Evolutionary conservation across 768 basidiomycete genomes (phyloP).

Genomic region (Agrocybe chaxingu): DNA sequence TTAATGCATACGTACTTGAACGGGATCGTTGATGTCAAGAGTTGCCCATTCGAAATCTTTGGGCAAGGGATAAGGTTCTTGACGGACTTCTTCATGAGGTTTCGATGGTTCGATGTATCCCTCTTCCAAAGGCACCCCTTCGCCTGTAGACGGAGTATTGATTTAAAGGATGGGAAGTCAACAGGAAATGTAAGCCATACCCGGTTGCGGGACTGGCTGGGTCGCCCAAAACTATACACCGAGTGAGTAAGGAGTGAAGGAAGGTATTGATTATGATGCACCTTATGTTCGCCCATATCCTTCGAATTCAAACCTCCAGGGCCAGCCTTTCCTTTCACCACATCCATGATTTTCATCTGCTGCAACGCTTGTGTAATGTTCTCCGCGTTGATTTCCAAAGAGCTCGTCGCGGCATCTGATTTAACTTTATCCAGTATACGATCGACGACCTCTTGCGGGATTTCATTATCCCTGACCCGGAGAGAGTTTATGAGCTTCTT

Average conservation of each 20-base stretch:
- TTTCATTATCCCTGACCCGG: conserved; percentile 41
- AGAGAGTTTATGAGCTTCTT: conserved; percentile 48
- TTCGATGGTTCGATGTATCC: conserved; percentile 87
- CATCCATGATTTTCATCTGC: conserved; percentile 81
- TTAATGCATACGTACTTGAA: conserved; percentile 50
- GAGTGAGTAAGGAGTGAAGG: not conserved
- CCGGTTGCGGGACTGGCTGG: conserved; percentile 92
- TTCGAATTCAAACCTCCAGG: conserved; percentile 74
- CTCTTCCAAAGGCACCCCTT: conserved; percentile 65
- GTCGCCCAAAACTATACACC: conserved; percentile 86
- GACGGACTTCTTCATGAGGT: conserved; percentile 73
- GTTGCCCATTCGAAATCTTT: conserved; percentile 91
- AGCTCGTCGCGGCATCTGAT: conserved; percentile 45
- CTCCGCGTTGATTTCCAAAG: conserved; percentile 52
- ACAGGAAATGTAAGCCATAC: conserved; percentile 28
- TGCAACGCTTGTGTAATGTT: conserved; percentile 68
- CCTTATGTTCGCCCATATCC: conserved; percentile 87
- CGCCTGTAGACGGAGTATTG: conserved; percentile 37
- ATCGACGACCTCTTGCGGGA: conserved; percentile 63
- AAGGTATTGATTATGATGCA: conserved; percentile 26
- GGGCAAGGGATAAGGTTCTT: conserved; percentile 85
- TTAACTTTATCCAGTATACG: conserved; percentile 65
- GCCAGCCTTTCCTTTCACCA: conserved; percentile 78
- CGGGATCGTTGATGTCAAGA: conserved; percentile 74
- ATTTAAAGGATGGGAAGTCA: not conserved